Evolutionary conservation across 2,329 filamentous ascomycete genomes (phyloP).

Genomic region (Ceratocystis variospora): DNA sequence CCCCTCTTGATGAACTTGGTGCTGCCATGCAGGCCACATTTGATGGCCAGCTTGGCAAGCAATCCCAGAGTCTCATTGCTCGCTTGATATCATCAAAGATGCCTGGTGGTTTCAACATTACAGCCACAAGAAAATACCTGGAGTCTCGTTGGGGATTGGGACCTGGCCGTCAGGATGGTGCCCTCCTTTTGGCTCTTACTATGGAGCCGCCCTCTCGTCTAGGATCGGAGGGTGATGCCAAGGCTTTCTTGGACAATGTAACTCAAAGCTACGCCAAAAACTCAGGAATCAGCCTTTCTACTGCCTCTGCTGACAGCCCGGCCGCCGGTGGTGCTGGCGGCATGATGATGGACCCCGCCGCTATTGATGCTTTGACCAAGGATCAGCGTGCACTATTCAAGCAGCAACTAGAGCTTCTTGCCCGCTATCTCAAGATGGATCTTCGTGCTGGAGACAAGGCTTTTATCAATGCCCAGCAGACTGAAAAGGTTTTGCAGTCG

Average conservation of each 20-base stretch:
- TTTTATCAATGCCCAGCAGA: slow-evolving; percentile 69
- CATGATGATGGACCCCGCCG: slow-evolving; percentile 99
- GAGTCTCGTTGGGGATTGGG: slow-evolving; percentile 87
- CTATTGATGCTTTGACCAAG: slow-evolving; percentile 91
- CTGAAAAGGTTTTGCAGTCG: slow-evolving; percentile 73
- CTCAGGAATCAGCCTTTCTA: slow-evolving; percentile 71
- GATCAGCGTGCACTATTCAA: slow-evolving; percentile 94
- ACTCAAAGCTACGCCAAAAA: slow-evolving; percentile 77
- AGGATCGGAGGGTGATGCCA: slow-evolving; percentile 79
- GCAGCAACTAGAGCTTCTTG: slow-evolving; percentile 90
- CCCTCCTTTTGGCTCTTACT: slow-evolving; percentile 74
- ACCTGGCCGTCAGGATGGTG: slow-evolving; percentile 78
- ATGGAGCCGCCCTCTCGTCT: slow-evolving; percentile 84
- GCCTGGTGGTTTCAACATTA: slow-evolving; percentile 99
- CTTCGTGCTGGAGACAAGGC: slow-evolving; percentile 94
- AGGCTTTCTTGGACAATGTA: slow-evolving; percentile 78
- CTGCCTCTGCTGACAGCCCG: slow-evolving; percentile 58
- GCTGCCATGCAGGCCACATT: slow-evolving; percentile 97
- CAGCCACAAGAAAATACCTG: slow-evolving; percentile 83
- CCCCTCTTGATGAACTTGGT: slow-evolving; percentile 86
- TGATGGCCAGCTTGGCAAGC: slow-evolving; percentile 94
- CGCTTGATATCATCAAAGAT: slow-evolving; percentile 97
- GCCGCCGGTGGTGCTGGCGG: slow-evolving; percentile 54
- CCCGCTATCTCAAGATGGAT: slow-evolving; percentile 93
- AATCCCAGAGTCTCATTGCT: slow-evolving; percentile 83